Conservation (phyloP, 2,329 filamentous ascomycete species). For the Stachybotrys echinatus region DNA sequence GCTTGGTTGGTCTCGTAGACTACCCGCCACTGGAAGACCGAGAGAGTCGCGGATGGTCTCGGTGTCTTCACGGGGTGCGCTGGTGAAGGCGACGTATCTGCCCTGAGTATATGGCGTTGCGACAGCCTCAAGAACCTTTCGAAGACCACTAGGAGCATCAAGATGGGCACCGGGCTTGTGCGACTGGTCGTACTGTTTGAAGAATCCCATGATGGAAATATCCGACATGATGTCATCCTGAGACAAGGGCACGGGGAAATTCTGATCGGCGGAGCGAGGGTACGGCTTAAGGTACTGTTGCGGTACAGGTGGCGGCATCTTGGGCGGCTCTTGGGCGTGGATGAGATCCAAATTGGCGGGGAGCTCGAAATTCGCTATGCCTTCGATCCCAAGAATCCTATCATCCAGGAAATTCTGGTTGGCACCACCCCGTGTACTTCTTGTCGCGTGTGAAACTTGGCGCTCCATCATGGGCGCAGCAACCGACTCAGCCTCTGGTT, state of each 20-base stretch:
- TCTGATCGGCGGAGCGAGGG: constrained; percentile 47
- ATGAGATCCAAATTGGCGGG: constrained; percentile 54
- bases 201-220: constrained; percentile 52
- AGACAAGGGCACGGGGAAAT: constrained; percentile 46
- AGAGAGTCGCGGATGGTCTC: constrained; percentile 46
- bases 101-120: constrained; percentile 41
- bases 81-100: constrained; percentile 43
- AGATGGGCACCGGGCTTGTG: constrained; percentile 52
- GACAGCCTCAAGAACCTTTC: constrained; percentile 51
- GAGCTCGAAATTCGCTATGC: constrained; percentile 53
- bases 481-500: constrained; percentile 40
- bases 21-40: constrained; percentile 39
- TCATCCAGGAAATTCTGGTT: constrained; percentile 53
- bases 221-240: constrained; percentile 50
- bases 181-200: constrained; percentile 49
- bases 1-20: constrained; percentile 34
- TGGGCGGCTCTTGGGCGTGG: constrained; percentile 47
- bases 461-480: constrained; percentile 56
- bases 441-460: constrained; percentile 57
- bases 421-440: constrained; percentile 53
- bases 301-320: constrained; percentile 52
- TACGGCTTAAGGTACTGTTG: constrained; percentile 56
- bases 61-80: constrained; percentile 38
- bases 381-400: constrained; percentile 54
- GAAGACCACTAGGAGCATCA: constrained; percentile 47